These are phyloP conservation scores for Ceratobasidium sp. DNA, from an alignment of 1,284 basidiomycete species.

Conservation along the genomic window DNA sequence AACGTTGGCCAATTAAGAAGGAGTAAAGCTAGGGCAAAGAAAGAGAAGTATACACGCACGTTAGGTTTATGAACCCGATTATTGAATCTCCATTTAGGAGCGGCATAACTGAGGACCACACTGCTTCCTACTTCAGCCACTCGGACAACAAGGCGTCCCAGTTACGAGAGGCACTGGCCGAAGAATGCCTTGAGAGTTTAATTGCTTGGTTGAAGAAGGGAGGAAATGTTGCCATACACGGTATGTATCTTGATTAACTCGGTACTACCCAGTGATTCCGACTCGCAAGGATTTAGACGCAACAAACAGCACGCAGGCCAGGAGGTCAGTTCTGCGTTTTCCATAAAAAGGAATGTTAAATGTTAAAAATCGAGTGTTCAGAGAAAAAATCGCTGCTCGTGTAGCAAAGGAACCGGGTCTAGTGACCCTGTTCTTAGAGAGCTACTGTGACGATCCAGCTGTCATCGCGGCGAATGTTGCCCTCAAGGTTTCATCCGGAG, in stretches of 20 bases:
- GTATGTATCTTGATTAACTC: constrained; percentile 54
- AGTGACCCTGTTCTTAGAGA: constrained; percentile 91
- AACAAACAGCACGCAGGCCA: constrained; percentile 83
- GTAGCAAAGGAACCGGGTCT: constrained; percentile 91
- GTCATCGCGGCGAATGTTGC: constrained; percentile 95
- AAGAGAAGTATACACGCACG: constrained; percentile 63
- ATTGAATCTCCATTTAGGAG: constrained; percentile 54
- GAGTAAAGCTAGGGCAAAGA: constrained; percentile 74
- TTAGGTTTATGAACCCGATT: not conserved
- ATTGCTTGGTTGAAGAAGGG: constrained; percentile 94
- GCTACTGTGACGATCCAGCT: constrained; percentile 89
- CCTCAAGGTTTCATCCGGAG: constrained; percentile 92
- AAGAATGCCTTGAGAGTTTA: constrained; percentile 92
- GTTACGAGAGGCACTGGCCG: constrained; percentile 81
- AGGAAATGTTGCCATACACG: constrained; percentile 98
- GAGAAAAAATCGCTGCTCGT: constrained; percentile 78
- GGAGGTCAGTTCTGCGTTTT: constrained; percentile 59
- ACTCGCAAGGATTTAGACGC: constrained; percentile 65
- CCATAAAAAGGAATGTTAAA: not conserved
- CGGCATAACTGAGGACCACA: constrained; percentile 88
- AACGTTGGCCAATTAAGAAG: constrained; percentile 96
- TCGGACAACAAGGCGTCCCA: constrained; percentile 79
- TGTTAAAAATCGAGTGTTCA: constrained; percentile 48
- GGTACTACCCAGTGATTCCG: not conserved
- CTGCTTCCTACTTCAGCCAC: constrained; percentile 89